phyloP scores from a whole-genome alignment of 139 green algal genomes.

The Chlorella sp. region DNA sequence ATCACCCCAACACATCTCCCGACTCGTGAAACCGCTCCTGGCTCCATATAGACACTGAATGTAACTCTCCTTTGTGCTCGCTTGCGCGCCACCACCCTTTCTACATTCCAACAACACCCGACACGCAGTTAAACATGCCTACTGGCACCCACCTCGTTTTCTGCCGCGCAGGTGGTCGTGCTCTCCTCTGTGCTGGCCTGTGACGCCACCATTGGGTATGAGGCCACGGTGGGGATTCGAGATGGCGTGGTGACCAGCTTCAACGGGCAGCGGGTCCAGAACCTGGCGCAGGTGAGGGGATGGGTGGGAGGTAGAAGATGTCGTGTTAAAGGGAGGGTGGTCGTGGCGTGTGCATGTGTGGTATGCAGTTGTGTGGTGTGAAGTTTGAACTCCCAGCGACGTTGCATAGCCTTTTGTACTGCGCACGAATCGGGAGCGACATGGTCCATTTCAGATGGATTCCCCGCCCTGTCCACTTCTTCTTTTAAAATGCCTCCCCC shows the following conservation, averaged over 20 bases:
- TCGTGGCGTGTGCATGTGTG: not conserved
- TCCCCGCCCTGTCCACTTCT: not conserved
- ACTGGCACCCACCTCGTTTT: no score
- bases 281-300: slow-evolving; percentile 59
- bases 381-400: not conserved
- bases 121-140: no score
- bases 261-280: slow-evolving; percentile 76
- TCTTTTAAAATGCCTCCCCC: not conserved
- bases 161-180: slow-evolving; percentile 70
- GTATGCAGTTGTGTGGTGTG: not conserved
- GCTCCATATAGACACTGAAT: no score
- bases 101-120: not conserved
- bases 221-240: slow-evolving; percentile 42
- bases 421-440: not conserved
- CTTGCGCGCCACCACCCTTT: not conserved
- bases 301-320: no score
- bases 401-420: not conserved
- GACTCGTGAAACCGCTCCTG: no score
- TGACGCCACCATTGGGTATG: slow-evolving; percentile 87
- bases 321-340: not conserved
- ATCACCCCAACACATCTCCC: no score
- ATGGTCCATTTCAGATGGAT: not conserved
- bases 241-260: slow-evolving; percentile 53
- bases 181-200: slow-evolving; percentile 83
- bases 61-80: not conserved